Evolutionary conservation across 2,329 filamentous ascomycete species (phyloP), one percentile per base, ranked within the genome.

Genomic region (Penicillium paneum): DNA sequence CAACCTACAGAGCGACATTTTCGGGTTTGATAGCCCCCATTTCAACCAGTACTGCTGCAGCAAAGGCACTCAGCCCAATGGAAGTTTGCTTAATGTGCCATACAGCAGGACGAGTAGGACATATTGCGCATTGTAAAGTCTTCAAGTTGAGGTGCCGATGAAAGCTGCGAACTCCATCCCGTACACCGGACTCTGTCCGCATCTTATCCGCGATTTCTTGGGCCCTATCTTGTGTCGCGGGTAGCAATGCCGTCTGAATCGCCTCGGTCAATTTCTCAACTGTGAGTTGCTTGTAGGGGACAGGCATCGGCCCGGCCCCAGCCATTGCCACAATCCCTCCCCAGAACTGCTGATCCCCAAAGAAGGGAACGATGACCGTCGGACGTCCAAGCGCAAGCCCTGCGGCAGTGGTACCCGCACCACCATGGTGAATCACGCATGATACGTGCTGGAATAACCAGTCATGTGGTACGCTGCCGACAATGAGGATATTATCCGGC

Each of bases 381-480:
- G 91, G 91, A 50, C 86, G 86, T 24, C 90, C 91, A 1, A 86
- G 83, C 17, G 87, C 83, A 57, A 96, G 89, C n/a, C 91, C 91
- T 0, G 90, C 89, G 1, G 91, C 90, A 1, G 90, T 95, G 3
- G 91, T 96, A 17, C 91, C 91, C 8, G 91, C 91, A 54, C 91
- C 91, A 21, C 91, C 91, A 59, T 96, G 91, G 67, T 96, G 91
- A 5, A 94, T 88, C 1, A 96, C 91, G 40, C 85, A 87, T 0
- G 89, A 88, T 1, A 95, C 90, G 35, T 82, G 85, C 59, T 90
- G 80, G 71, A 96, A 96, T 0, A 96, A 75, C 91, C 91, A 96
- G 73, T 96, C 91, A 59, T 96, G 91, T 1, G 91, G 91, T 41
- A 87, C 85, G 65, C 93, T 94, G 11, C 89, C 90, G 35, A 96